Evolutionary conservation across 179 eudicot genomes (phyloP).

Genomic region (Camellia oleifera): DNA sequence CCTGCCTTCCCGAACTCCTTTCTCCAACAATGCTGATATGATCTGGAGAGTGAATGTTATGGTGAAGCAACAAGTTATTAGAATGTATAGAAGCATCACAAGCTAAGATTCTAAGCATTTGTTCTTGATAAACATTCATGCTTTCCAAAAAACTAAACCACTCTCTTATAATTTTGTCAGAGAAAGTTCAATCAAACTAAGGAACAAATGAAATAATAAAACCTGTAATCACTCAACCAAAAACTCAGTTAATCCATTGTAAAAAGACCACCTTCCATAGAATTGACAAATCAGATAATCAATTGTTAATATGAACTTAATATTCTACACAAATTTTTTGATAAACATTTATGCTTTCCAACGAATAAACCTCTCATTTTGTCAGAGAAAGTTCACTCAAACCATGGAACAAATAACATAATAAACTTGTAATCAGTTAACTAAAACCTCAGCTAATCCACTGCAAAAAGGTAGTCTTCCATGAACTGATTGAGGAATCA

Average conservation of each 20-base stretch:
- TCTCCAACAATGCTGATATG: conserved; percentile 79
- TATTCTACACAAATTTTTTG: no score
- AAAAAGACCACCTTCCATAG: not conserved
- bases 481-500: no score
- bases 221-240: not conserved
- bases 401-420: no score
- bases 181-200: not conserved
- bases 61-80: not conserved
- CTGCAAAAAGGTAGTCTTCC: no score
- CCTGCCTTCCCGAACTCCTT: conserved; percentile 97
- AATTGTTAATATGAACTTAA: no score
- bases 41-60: conserved; percentile 49
- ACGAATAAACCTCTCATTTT: no score
- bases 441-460: no score
- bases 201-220: not conserved
- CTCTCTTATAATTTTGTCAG: not conserved
- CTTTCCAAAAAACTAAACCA: not conserved
- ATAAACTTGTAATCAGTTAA: no score
- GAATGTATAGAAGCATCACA: not conserved
- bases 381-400: no score
- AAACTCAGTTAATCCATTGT: not conserved
- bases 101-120: not conserved
- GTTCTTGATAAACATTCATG: not conserved
- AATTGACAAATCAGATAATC: not conserved
- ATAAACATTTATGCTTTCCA: no score